Evolutionary conservation across 345 rosid genomes (phyloP).

Genomic region (Trapa incisa): DNA sequence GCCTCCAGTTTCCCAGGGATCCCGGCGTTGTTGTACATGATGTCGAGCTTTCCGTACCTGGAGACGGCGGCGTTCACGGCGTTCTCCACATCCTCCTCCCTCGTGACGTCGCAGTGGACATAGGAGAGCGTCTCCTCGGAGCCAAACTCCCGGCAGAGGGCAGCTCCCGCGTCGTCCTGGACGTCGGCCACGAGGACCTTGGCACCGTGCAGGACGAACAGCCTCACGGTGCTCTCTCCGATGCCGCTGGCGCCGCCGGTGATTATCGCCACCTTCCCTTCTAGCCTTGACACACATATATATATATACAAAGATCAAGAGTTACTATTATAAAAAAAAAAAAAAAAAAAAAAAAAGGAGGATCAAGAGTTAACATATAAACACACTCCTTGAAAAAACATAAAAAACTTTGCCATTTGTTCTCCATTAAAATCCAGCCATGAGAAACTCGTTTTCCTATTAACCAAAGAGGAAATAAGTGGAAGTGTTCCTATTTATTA

Average conservation of each 20-base stretch:
- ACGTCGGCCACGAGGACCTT: conserved; percentile 28
- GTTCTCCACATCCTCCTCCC: conserved; percentile 20
- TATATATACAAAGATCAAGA: not conserved
- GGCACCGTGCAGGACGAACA: conserved; percentile 29
- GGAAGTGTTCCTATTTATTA: not conserved
- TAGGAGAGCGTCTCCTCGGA: conserved; percentile 11
- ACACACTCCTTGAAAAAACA: too few relatives aligned
- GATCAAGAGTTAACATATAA: not conserved
- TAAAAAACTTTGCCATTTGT: too few relatives aligned
- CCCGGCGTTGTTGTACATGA: conserved; percentile 39
- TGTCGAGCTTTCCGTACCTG: conserved; percentile 29
- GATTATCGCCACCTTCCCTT: conserved; percentile 32
- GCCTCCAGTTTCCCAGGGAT: conserved; percentile 15
- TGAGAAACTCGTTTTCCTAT: too few relatives aligned
- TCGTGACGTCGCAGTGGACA: conserved; percentile 28
- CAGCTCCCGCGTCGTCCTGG: conserved; percentile 28
- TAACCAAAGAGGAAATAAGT: too few relatives aligned
- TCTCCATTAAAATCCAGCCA: too few relatives aligned
- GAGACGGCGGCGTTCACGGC: conserved; percentile 20
- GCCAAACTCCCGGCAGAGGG: conserved; percentile 19
- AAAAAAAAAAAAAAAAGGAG: too few relatives aligned
- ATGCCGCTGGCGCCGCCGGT: conserved; percentile 37
- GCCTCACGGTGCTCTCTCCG: conserved; percentile 22
- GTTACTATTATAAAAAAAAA: not conserved
- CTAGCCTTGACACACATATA: conserved; percentile 13